Percentiles rank a stretch among this genome's conserved stretches.
phyloP scores from a whole-genome alignment of 495 filamentous ascomycete genomes.

The Neurospora sp. region DNA sequence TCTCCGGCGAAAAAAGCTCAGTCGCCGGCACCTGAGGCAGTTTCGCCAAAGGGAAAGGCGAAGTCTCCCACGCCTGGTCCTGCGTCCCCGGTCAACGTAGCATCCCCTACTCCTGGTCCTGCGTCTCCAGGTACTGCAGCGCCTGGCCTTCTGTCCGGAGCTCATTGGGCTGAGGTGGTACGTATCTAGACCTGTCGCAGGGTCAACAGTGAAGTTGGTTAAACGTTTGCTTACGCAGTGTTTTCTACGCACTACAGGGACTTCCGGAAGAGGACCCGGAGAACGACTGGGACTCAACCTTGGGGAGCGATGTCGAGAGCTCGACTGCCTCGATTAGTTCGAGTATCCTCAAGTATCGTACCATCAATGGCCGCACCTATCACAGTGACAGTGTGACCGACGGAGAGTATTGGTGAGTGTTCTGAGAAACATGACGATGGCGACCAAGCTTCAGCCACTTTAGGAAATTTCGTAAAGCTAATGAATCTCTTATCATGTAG shows the following conservation, averaged over 20 bases:
- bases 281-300: conserved; percentile 28
- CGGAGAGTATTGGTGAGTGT: conserved; percentile 17
- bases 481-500: conserved; percentile 4
- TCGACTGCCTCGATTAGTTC: conserved; percentile 34
- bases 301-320: conserved; percentile 22
- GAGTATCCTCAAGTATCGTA: conserved; percentile 35
- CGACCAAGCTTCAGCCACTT: background rate
- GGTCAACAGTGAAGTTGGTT: background rate
- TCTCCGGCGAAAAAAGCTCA: background rate
- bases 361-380: conserved; percentile 28
- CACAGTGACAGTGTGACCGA: conserved; percentile 24
- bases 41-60: background rate
- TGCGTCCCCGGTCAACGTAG: background rate
- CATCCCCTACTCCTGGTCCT: background rate
- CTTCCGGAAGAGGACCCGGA: background rate
- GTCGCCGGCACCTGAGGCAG: background rate
- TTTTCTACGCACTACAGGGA: background rate
- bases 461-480: background rate
- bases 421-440: background rate
- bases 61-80: background rate
- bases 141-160: background rate
- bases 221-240: background rate
- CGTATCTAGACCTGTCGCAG: background rate
- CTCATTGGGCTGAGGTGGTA: conserved; percentile 5
- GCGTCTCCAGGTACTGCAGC: background rate